A percentile compares a stretch with the other conserved stretches of the same genome.
These are phyloP conservation scores for Solanum pimpinellifolium DNA, from an alignment of 257 asterid species.

Conservation along the genomic window DNA sequence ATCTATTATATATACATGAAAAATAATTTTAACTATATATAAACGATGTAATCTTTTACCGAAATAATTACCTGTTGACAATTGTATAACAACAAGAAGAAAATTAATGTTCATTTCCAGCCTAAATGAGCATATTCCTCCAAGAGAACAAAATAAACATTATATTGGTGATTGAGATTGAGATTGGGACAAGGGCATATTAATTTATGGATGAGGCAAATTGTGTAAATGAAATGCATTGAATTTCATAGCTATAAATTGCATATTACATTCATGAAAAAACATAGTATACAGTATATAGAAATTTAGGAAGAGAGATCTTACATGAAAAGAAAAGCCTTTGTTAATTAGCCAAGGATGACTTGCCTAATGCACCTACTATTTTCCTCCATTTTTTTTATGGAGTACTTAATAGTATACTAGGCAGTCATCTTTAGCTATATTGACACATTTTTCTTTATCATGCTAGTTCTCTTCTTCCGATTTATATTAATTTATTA, in stretches of 20 bases:
- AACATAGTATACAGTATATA: neutral
- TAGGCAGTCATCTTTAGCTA: constrained; percentile 5
- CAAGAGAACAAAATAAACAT: neutral
- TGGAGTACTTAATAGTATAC: neutral
- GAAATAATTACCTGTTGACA: neutral
- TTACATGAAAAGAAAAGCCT: neutral
- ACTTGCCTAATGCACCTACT: neutral
- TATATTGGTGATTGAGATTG: neutral
- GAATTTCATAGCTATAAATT: neutral
- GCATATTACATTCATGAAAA: neutral
- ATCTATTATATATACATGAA: no score
- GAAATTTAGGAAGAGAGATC: neutral
- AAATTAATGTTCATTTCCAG: no score
- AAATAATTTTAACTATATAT: no score
- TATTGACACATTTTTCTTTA: neutral
- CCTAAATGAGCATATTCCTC: neutral
- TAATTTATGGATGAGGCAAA: neutral
- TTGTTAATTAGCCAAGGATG: constrained; percentile 1
- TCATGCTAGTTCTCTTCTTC: constrained; percentile 4
- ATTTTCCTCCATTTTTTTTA: neutral
- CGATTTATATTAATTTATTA: neutral
- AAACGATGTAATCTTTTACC: no score
- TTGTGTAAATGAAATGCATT: neutral
- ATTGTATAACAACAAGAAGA: neutral
- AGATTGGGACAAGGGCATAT: neutral